Base-by-base conservation (phyloP, 2,329 filamentous ascomycete genomes). In the Emericellopsis atlantica region DNA sequence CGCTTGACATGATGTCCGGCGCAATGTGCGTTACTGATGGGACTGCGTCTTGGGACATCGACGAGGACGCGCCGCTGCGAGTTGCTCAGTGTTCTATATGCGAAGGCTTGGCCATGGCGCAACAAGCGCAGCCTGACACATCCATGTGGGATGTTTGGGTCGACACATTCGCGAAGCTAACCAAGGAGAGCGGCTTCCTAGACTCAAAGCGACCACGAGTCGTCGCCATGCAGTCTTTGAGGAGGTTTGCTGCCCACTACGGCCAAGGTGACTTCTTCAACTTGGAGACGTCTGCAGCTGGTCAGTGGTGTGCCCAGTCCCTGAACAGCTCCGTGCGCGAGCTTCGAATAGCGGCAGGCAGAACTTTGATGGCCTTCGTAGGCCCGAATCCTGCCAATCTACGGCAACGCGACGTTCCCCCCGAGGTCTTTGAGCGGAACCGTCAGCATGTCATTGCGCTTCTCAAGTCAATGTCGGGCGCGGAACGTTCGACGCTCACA, bases 271-370 rank as follows among this genome's bases (percentile, higher is more conserved):
- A 69, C 4, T 66, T 84, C 40, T 62, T 90, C 24, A 76, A 84
- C 47, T 63, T 95, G 3, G 74, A 80, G 44, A 66, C 63, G 1
- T 88, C 85, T 8, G 57, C 64, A 1, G 63, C 86, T 33, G 88
- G 85, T 0, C 80, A 89, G 51, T 90, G 85, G 75, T 89, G 87
- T 53, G 64, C 95, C 5, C 76, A 82, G 49, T 86, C 83, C 1
- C 65, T 96, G 32, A 80, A 81, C 47, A 94, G 89, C 58, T 93
- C 89, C 2, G 60, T 87, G 16, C 76, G 90, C 53, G 92, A 96
- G 56, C 65, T 96, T 23, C 79, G 90, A 26, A 75, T 95, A 50
- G 82, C 82, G 32, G 84, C 89, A 43, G 84, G 82, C 31, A 72
- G 76, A 44, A 76, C 80, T 0, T 56, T 90, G 22, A 68, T 78